A percentile compares a stretch with the other conserved stretches of the same genome.
Conservation (phyloP, 192 early-diverging fungal genomes). For the Coemansia sp. region DNA sequence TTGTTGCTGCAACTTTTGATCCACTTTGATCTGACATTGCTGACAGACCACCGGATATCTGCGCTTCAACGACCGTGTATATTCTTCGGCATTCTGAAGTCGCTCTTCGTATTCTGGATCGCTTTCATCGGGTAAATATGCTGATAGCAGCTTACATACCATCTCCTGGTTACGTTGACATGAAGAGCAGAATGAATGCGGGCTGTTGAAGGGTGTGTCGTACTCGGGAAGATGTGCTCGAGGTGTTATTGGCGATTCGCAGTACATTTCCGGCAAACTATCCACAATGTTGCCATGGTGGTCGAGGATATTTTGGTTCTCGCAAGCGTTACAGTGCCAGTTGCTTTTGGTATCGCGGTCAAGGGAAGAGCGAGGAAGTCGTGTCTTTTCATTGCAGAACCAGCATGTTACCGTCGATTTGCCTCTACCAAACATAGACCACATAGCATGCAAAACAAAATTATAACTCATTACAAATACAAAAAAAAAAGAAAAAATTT, state of each 20-base stretch:
- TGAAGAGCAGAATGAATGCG: conserved; percentile 26
- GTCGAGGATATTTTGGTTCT: conserved; percentile 42
- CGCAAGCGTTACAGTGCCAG: conserved; percentile 43
- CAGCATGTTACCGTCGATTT: conserved; percentile 35
- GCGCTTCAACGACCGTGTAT: conserved; percentile 18
- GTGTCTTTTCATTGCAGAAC: conserved; percentile 42
- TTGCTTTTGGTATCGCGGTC: conserved; percentile 13
- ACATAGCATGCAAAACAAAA: conserved; percentile 12
- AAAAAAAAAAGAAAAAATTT: conserved; percentile 1
- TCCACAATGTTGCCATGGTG: conserved; percentile 33
- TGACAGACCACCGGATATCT: conserved; percentile 44
- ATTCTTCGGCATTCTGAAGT: conserved; percentile 22
- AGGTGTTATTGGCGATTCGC: conserved; percentile 15
- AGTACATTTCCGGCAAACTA: conserved; percentile 32
- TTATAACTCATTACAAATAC: conserved; percentile 8
- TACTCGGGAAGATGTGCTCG: neutral
- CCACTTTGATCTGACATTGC: conserved; percentile 34
- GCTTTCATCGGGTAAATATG: conserved; percentile 39
- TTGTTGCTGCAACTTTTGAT: conserved; percentile 31
- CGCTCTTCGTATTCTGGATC: conserved; percentile 27
- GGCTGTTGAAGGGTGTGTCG: neutral
- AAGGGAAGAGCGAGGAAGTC: conserved; percentile 3
- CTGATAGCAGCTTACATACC: conserved; percentile 33
- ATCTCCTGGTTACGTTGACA: conserved; percentile 52
- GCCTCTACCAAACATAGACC: conserved; percentile 22